A percentile compares a stretch with the other conserved stretches of the same genome.
phyloP scores from a whole-genome alignment of 2,329 filamentous ascomycete genomes.

The Ilyonectria sp. region DNA sequence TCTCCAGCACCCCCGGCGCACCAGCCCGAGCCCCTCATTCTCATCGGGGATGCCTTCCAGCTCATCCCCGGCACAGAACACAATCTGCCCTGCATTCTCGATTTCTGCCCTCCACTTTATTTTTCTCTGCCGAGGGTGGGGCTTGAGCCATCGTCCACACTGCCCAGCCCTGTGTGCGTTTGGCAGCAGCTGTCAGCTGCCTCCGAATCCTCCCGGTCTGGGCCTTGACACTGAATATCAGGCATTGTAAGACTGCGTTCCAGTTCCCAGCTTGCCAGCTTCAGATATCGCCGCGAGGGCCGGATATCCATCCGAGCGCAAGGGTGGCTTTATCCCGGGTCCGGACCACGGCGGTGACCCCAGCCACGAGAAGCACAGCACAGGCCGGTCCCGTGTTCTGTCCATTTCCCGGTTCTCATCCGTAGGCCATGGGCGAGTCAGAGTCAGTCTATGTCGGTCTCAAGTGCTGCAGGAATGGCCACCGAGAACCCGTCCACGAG shows the following conservation, averaged over 20 bases:
- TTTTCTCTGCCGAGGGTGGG: slow-evolving; percentile 42
- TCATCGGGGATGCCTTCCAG: slow-evolving; percentile 24
- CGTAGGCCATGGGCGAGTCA: slow-evolving; percentile 6
- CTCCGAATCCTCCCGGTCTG: slow-evolving; percentile 47
- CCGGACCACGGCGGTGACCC: slow-evolving; percentile 37
- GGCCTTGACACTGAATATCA: slow-evolving; percentile 28
- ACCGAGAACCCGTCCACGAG: slow-evolving; percentile 45
- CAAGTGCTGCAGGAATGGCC: slow-evolving; percentile 48
- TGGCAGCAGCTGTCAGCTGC: slow-evolving; percentile 32
- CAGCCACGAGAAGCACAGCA: slow-evolving; percentile 33
- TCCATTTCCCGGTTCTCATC: slow-evolving; percentile 31
- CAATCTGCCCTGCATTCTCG: slow-evolving; percentile 34
- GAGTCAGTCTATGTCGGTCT: slow-evolving; percentile 28
- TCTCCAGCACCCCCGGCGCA: slow-evolving; percentile 15
- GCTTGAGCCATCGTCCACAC: slow-evolving; percentile 29
- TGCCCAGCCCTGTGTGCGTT: slow-evolving; percentile 29
- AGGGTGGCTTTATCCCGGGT: slow-evolving; percentile 35
- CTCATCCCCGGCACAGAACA: slow-evolving; percentile 26
- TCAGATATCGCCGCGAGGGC: slow-evolving; percentile 12
- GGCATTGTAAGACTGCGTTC: slow-evolving; percentile 26
- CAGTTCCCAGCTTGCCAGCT: slow-evolving; percentile 10
- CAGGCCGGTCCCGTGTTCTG: slow-evolving; percentile 30
- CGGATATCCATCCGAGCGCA: slow-evolving; percentile 18
- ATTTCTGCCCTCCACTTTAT: slow-evolving; percentile 35
- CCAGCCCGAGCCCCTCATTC: slow-evolving; percentile 18